phyloP scores from a whole-genome alignment of 169 alveolate species.

The Eimeria praecox region DNA sequence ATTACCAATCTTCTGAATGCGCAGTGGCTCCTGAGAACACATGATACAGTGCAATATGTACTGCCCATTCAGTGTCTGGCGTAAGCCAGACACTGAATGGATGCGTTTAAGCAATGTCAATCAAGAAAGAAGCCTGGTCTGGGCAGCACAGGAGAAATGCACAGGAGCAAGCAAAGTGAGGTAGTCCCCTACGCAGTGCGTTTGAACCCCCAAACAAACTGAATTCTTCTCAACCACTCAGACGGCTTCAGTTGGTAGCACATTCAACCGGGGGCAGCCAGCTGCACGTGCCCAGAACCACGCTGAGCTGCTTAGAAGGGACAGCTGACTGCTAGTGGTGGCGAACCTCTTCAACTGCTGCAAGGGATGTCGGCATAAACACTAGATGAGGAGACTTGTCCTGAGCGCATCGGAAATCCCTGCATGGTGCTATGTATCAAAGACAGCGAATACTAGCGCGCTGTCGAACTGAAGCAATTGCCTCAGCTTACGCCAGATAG shows the following conservation, averaged over 20 bases:
- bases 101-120: background rate
- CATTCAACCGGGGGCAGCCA: background rate
- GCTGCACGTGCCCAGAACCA: background rate
- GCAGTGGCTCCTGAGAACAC: conserved; percentile 53
- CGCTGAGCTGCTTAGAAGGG: background rate
- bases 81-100: background rate
- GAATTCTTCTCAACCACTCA: background rate
- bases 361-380: conserved; percentile 79
- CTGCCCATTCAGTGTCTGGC: background rate
- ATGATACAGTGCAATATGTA: background rate
- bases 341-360: conserved; percentile 74
- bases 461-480: background rate
- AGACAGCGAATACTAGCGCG: background rate
- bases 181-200: background rate
- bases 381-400: conserved; percentile 53
- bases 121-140: background rate
- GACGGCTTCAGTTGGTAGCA: background rate
- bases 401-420: conserved; percentile 3
- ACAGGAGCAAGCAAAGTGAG: background rate
- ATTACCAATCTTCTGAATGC: conserved; percentile 45
- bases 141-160: background rate
- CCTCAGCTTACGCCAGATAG: conserved; percentile 37
- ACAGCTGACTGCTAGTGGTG: background rate
- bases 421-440: background rate
- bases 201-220: background rate